phyloP scores from a whole-genome alignment of 768 basidiomycete species.

The Suillus subaureus region DNA sequence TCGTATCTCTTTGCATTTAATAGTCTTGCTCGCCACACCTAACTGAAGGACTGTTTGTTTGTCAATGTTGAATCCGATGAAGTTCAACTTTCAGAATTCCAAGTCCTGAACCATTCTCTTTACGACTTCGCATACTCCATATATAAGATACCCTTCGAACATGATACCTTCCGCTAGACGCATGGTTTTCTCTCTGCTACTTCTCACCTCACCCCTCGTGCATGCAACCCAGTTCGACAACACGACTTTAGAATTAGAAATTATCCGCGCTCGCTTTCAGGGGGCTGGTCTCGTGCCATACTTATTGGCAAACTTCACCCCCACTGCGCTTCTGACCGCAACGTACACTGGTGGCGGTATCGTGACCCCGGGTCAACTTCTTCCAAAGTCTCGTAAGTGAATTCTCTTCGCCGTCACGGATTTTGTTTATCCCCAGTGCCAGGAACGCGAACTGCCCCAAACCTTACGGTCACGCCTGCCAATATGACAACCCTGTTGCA shows the following conservation, averaged over 20 bases:
- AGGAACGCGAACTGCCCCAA: slow-evolving; percentile 63
- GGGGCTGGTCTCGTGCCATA: slow-evolving; percentile 64
- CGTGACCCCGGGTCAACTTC: slow-evolving; percentile 57
- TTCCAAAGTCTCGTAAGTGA: slow-evolving; percentile 59
- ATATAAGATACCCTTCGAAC: slow-evolving; percentile 5
- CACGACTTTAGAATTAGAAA: slow-evolving; percentile 48
- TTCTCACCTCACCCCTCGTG: slow-evolving; percentile 11
- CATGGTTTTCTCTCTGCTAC: slow-evolving; percentile 26
- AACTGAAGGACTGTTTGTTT: slow-evolving; percentile 7
- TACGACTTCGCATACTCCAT: background rate
- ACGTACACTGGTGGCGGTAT: slow-evolving; percentile 50
- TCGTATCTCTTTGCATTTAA: slow-evolving; percentile 15
- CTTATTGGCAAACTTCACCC: slow-evolving; percentile 60
- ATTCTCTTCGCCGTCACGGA: slow-evolving; percentile 1
- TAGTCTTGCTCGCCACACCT: slow-evolving; percentile 12
- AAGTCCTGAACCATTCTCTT: slow-evolving; percentile 1
- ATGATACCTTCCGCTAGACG: slow-evolving; percentile 1
- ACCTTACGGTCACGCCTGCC: slow-evolving; percentile 51
- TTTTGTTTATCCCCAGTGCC: slow-evolving; percentile 2
- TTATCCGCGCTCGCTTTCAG: slow-evolving; percentile 69
- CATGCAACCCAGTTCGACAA: slow-evolving; percentile 46
- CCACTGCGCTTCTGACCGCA: slow-evolving; percentile 57
- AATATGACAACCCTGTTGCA: slow-evolving; percentile 48
- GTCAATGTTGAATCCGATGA: slow-evolving; percentile 3
- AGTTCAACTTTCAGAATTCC: slow-evolving; percentile 1